phyloP scores from a whole-genome alignment of 768 basidiomycete genomes.

The Calvatia gigantea region DNA sequence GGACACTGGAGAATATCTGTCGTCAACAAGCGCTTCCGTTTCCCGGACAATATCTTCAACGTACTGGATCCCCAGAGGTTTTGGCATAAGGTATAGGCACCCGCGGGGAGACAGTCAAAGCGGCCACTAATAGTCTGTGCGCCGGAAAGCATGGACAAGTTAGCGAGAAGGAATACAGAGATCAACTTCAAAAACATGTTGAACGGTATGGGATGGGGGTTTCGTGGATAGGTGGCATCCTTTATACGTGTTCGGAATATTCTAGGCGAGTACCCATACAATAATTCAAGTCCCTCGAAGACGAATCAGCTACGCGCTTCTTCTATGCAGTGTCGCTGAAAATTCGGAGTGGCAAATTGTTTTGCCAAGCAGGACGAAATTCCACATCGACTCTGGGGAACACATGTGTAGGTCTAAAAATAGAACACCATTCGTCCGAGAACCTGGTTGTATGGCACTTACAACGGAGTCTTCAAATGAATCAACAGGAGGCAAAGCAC shows the following conservation, averaged over 20 bases:
- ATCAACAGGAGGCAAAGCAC: too few relatives aligned
- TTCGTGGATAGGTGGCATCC: background rate
- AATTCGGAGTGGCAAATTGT: background rate
- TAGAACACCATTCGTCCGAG: background rate
- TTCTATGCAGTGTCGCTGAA: background rate
- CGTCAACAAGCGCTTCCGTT: background rate
- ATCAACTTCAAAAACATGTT: background rate
- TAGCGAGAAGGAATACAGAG: background rate
- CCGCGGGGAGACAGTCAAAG: slow-evolving; percentile 17
- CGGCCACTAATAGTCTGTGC: slow-evolving; percentile 10
- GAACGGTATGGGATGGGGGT: background rate
- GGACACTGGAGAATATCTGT: slow-evolving; percentile 22
- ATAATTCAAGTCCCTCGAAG: too few relatives aligned
- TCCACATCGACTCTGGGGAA: background rate
- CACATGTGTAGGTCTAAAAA: background rate
- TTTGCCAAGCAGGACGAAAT: background rate
- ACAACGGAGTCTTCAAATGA: too few relatives aligned
- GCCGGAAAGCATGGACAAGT: background rate
- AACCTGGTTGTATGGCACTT: too few relatives aligned
- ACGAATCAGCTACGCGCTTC: background rate
- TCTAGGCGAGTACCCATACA: background rate
- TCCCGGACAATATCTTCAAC: background rate
- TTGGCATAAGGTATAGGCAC: slow-evolving; percentile 49
- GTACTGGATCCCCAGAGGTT: slow-evolving; percentile 52
- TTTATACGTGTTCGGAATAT: slow-evolving; percentile 3